Evolutionary conservation across 768 basidiomycete species (phyloP), one percentile per base, ranked within the genome.

Genomic region (Tricholoma furcatifolium): DNA sequence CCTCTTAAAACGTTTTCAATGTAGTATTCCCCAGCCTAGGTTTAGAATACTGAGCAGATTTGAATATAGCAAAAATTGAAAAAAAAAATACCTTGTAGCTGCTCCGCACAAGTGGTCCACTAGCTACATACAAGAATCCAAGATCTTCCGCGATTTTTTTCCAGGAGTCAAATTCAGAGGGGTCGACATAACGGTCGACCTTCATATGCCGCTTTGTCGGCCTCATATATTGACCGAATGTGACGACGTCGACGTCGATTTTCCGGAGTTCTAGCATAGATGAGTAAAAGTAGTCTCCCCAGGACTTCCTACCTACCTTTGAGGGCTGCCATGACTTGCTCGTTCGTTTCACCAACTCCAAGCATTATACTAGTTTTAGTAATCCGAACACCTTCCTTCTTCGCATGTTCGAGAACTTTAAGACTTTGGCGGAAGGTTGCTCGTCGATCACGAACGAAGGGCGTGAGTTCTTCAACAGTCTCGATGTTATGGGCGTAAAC

Each of bases 331-430:
- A 87, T 68, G 11, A 99, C 63, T 68, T 99, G 91, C 4, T 89
- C 85, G 38, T 85, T 82, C 36, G 78, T 82, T 74, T 99, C 97
- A 8, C 97, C 97, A 1, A 98, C 87, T 53, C 97, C 97, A 42
- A 99, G 83, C 97, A 99, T 99, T 54, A 99, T 87, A 65, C 95
- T 98, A 8, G 94, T 98, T 76, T 99, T 99, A 8, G 97, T 98
- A 51, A 99, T 79, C 43, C 83, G 81, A 2, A 90, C 92, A 6
- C 89, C 92, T 54, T 85, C 79, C 54, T 81, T 80, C 74, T 96
- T 95, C 11, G 93, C 93, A 47, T 85, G 85, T 65, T 88, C 78
- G 1, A 96, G 76, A 2, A 95, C 92, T 58, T 76, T 76, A 49
- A 96, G 71, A 67, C 87, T 94, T 70, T 88, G 91, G 40, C 88